A percentile compares a stretch with the other conserved stretches of the same genome.
Evolutionary conservation across 2,329 filamentous ascomycete species (phyloP).

Genomic region (Colletotrichum gigasporum): DNA sequence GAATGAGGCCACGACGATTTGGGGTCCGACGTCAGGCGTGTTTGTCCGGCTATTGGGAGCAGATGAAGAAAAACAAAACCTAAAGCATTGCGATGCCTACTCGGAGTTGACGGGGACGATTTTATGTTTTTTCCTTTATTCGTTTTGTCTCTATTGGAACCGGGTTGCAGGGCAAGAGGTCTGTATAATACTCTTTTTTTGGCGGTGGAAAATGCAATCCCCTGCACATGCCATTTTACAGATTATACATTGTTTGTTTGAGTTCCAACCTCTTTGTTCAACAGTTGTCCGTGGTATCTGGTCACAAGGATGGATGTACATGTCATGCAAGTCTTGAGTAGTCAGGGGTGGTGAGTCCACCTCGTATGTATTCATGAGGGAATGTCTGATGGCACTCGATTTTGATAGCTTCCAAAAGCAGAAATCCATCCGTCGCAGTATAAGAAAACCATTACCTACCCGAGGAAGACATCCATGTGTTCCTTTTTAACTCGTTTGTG

Average conservation of each 20-base stretch:
- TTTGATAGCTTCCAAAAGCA: not conserved
- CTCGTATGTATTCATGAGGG: not conserved
- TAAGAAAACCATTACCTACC: not conserved
- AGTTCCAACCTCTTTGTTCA: not conserved
- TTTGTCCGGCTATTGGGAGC: slow-evolving; percentile 3
- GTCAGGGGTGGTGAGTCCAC: no score
- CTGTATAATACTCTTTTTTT: slow-evolving; percentile 31
- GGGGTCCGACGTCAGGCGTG: slow-evolving; percentile 9
- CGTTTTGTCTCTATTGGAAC: not conserved
- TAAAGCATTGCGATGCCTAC: slow-evolving; percentile 28
- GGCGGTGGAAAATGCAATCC: not conserved
- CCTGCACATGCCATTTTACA: slow-evolving; percentile 18
- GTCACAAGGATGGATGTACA: not conserved
- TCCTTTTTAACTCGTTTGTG: not conserved
- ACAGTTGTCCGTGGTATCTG: no score
- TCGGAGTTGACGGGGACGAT: slow-evolving; percentile 29
- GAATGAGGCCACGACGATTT: slow-evolving; percentile 30
- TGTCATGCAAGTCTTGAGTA: not conserved
- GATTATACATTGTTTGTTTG: slow-evolving; percentile 24
- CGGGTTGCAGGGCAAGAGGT: slow-evolving; percentile 10
- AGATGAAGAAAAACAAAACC: slow-evolving; percentile 10
- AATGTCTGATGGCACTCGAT: not conserved
- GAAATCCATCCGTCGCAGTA: not conserved
- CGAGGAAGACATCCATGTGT: not conserved
- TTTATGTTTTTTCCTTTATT: slow-evolving; percentile 25